These are phyloP conservation scores for Linum lewisii DNA, from an alignment of 345 rosid genomes.

Conservation along the genomic window DNA sequence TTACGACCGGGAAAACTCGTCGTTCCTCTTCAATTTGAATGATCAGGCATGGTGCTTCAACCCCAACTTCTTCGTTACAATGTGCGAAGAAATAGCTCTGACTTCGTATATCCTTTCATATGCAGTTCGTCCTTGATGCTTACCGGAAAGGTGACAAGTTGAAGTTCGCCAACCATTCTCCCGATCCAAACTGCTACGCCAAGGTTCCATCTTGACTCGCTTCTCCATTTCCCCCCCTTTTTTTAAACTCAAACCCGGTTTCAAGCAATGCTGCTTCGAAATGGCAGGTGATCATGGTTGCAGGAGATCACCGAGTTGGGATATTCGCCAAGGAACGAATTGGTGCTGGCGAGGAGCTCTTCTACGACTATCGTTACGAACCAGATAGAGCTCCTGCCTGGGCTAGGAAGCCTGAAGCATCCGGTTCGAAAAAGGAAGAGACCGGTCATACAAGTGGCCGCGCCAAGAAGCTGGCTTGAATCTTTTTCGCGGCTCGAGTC, in stretches of 20 bases:
- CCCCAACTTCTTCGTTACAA: neutral
- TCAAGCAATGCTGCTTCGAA: neutral
- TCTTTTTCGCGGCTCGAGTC: too few relatives aligned
- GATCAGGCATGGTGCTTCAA: slow-evolving; percentile 59
- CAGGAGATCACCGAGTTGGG: slow-evolving; percentile 94
- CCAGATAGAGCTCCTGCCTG: slow-evolving; percentile 98
- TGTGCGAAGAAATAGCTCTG: neutral
- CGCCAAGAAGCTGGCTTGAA: slow-evolving; percentile 89
- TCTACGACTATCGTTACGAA: slow-evolving; percentile 91
- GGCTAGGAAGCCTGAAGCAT: slow-evolving; percentile 91
- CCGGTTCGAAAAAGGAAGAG: slow-evolving; percentile 80
- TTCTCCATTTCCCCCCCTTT: neutral
- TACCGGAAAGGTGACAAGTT: slow-evolving; percentile 95
- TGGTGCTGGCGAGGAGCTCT: slow-evolving; percentile 80
- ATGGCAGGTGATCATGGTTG: slow-evolving; percentile 86
- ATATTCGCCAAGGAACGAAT: slow-evolving; percentile 95
- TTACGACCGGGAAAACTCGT: slow-evolving; percentile 95
- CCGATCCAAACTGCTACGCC: slow-evolving; percentile 95
- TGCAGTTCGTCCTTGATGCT: slow-evolving; percentile 98
- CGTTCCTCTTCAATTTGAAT: slow-evolving; percentile 92
- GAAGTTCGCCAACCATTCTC: slow-evolving; percentile 95
- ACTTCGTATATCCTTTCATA: slow-evolving; percentile 12
- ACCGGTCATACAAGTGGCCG: slow-evolving; percentile 72
- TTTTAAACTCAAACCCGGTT: neutral
- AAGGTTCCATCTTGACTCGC: slow-evolving; percentile 43